Evolutionary conservation across 2,329 filamentous ascomycete genomes (phyloP).

Genomic region (Graphilbum sp.): DNA sequence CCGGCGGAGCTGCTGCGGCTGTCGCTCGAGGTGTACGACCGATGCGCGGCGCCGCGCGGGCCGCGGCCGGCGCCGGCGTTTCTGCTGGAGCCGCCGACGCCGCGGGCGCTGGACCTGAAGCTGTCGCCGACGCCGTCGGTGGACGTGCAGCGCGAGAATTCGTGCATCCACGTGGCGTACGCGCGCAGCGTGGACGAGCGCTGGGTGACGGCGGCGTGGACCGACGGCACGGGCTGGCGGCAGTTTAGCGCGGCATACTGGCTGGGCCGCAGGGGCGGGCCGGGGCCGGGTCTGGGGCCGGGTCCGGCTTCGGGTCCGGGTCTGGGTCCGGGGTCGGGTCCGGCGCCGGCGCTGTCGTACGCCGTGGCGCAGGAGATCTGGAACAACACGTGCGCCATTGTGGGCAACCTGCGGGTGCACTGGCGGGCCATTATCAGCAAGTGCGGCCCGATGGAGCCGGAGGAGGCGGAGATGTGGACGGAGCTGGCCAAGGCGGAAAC

Average conservation of each 20-base stretch:
- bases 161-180: conserved; percentile 67
- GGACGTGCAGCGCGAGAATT: conserved; percentile 62
- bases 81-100: conserved; percentile 52
- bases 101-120: conserved; percentile 61
- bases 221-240: conserved; percentile 57
- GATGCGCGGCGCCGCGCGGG: conserved; percentile 44
- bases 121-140: conserved; percentile 49
- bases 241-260: conserved; percentile 62
- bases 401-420: conserved; percentile 51
- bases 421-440: conserved; percentile 67
- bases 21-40: conserved; percentile 63
- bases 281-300: conserved; percentile 26
- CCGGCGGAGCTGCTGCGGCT: conserved; percentile 43
- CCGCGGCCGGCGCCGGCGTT: conserved; percentile 52
- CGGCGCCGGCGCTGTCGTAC: conserved; percentile 33
- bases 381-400: conserved; percentile 59
- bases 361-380: conserved; percentile 59
- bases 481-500: conserved; percentile 34
- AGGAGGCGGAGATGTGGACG: conserved; percentile 46
- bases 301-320: not conserved
- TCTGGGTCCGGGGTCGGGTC: conserved; percentile 32
- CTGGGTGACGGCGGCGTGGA: conserved; percentile 72
- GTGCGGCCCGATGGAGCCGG: conserved; percentile 48
- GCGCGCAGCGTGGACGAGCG: conserved; percentile 56
- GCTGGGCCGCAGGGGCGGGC: conserved; percentile 43